A percentile compares a stretch with the other conserved stretches of the same genome.
These are phyloP conservation scores for Malus hybrid DNA, from an alignment of 331 rosid species.

Conservation along the genomic window DNA sequence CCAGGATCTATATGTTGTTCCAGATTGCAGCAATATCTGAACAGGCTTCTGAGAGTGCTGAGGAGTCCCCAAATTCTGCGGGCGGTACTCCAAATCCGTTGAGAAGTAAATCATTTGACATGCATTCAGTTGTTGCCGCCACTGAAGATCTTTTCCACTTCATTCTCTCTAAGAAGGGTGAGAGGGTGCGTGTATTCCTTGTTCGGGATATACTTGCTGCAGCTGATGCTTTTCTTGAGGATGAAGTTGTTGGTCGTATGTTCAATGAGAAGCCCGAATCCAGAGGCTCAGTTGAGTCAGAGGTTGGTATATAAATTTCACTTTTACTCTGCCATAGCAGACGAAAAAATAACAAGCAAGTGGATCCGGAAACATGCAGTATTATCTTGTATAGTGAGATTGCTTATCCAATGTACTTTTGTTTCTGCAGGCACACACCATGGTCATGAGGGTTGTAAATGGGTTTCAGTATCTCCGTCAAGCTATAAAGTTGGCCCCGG, in stretches of 20 bases:
- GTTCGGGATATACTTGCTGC: conserved; percentile 67
- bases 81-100: conserved; percentile 40
- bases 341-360: background rate
- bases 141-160: conserved; percentile 80
- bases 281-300: conserved; percentile 27
- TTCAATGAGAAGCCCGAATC: conserved; percentile 34
- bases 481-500: conserved; percentile 76
- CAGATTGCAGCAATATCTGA: conserved; percentile 93
- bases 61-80: conserved; percentile 31
- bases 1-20: conserved; percentile 23
- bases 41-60: conserved; percentile 69
- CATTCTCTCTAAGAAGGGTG: conserved; percentile 83
- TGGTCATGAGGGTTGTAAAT: conserved; percentile 41
- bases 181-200: conserved; percentile 81
- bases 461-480: conserved; percentile 50
- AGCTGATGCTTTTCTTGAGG: conserved; percentile 59
- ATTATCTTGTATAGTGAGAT: background rate
- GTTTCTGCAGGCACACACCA: conserved; percentile 47
- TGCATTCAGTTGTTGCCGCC: conserved; percentile 79
- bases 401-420: background rate
- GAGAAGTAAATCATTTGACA: conserved; percentile 83
- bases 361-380: background rate
- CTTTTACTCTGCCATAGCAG: background rate
- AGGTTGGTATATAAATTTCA: conserved; percentile 36
- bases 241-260: conserved; percentile 43